Evolutionary conservation across 2,329 filamentous ascomycete genomes (phyloP), one percentile per base, ranked within the genome.

Genomic region (Diaporthe vexans): DNA sequence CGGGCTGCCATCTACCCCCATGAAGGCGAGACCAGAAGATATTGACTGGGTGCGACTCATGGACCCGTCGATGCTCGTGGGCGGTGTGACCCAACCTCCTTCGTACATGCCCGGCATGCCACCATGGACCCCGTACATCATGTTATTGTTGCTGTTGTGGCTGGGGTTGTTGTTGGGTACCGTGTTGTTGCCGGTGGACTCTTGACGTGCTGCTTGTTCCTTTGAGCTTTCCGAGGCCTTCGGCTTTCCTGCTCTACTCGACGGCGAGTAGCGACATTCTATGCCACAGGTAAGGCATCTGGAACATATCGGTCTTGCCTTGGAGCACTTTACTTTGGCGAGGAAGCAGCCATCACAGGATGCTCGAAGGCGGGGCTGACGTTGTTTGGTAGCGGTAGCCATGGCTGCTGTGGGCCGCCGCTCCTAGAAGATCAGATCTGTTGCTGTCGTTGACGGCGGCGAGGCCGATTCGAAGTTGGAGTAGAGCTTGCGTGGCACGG

Each of bases 291-390:
- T 79, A 4, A 89, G 81, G 76, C 88, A 90, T 54, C 88, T 84
- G n/a, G 84, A 84, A 79, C 88, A 90, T 65, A 89, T 85, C 1
- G 88, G 88, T n/a, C 86, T 82, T 3, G 83, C 82, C 77, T 89
- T 89, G 75, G 86, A 88, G 79, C 88, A 90, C 77, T 89, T 89
- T 80, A 90, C 87, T 78, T 90, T 90, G 75, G 88, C 88, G 26
- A 88, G 80, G 79, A 89, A 89, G 80, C 88, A 90, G 10, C 86
- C 86, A 75, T 90, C 88, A 78, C 88, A 90, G 24, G 88, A 89
- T 29, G 85, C 85, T 74, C 86, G 82, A 40, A 88, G 80, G 59
- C 85, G 84, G 63, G 84, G 84, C 76, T 85, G 83, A 46, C 83
- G 82, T 75, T 81, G 77, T 74, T 84, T 85, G 40, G 77, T 76